Percentiles rank a stretch among this genome's conserved stretches.
Conservation (phyloP, 306 rosid species). For the Castanea sativa region DNA sequence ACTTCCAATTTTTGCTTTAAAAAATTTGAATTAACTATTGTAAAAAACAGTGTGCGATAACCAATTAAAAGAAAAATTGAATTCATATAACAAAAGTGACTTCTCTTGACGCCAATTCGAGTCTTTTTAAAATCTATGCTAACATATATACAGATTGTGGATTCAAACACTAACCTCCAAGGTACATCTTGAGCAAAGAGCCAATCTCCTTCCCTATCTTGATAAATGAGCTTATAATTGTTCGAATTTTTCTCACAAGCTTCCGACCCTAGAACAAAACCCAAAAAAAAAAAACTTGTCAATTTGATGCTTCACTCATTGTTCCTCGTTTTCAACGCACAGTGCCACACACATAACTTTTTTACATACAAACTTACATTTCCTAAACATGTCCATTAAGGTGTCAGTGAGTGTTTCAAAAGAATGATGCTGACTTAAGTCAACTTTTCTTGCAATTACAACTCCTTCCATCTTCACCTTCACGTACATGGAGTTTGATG, state of each 20-base stretch:
- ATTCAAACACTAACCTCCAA: constrained; percentile 59
- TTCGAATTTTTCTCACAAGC: constrained; percentile 42
- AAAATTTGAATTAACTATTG: no score
- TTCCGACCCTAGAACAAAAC: neutral
- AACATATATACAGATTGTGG: neutral
- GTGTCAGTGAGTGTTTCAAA: constrained; percentile 49
- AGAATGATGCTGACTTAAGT: constrained; percentile 46
- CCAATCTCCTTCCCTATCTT: constrained; percentile 82
- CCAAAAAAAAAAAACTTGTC: neutral
- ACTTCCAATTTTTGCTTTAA: no score
- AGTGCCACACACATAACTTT: neutral
- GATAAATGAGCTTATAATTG: constrained; percentile 56
- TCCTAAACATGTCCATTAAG: constrained; percentile 73
- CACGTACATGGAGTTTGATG: constrained; percentile 38
- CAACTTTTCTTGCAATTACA: constrained; percentile 74
- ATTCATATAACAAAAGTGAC: no score
- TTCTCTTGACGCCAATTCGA: no score
- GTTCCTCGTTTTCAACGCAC: neutral
- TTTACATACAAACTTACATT: constrained; percentile 21
- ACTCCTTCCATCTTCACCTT: constrained; percentile 96
- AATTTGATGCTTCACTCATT: neutral
- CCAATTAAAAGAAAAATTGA: no score
- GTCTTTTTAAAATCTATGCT: neutral
- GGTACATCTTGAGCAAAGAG: constrained; percentile 66
- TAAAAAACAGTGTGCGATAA: no score